Evolutionary conservation across 208 protist genomes (phyloP), one percentile per base, ranked within the genome.

Genomic region (Crithidia sp.): DNA sequence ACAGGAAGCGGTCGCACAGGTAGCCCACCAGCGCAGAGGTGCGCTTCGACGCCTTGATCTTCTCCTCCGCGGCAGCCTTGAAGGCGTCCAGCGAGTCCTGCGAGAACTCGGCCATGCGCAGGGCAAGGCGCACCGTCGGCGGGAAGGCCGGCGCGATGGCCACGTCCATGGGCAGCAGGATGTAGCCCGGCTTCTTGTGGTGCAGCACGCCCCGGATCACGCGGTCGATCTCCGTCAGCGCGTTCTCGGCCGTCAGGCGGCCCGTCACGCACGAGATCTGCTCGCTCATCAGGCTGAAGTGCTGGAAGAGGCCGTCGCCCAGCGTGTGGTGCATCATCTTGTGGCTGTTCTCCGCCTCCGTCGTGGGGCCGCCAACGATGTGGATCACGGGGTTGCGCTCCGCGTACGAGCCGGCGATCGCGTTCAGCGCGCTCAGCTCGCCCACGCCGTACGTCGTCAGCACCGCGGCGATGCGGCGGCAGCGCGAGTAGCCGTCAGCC

Each of bases 401-500:
- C 5, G 79, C 73, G 44, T 63, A 75, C 44, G 74, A 7, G 37
- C 77, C 79, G 60, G 69, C 79, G 44, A 88, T 71, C 65, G 71
- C 80, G 77, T 88, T 85, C 45, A 88, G 39, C 7, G 74, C 78
- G 73, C 78, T 82, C 50, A 87, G 82, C 82, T 87, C 77, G 52
- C 82, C 82, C 43, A 83, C 78, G 59, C 82, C 77, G 76, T 87
- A 87, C 71, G 82, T 84, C 66, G 82, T 87, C 60, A 87, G 63
- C 44, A 87, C 44, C 9, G 76, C 82, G 16, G 74, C 82, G 75
- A 87, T 72, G 75, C 74, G 68, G 79, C 82, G 82, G 70, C 61
- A 74, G 60, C 78, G 77, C 57, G 82, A 52, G 59, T 87, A 87
- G 50, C 82, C 82, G 60, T 87, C 82, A 7, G 78, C 79, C 9